These are phyloP conservation scores for Ligustrum vulgare DNA, from an alignment of 257 asterid species.

Conservation along the genomic window DNA sequence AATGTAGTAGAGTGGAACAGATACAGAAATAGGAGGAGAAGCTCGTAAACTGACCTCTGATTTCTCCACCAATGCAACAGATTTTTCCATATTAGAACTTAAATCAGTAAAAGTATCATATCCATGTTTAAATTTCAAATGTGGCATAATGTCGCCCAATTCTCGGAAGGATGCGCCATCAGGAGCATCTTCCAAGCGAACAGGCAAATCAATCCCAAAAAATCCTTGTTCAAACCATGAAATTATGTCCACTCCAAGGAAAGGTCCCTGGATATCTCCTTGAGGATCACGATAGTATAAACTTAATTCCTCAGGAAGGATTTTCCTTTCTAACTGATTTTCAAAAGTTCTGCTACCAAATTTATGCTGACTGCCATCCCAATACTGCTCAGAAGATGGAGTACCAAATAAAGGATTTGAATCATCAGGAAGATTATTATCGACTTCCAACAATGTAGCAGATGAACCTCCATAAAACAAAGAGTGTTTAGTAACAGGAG, in stretches of 20 bases:
- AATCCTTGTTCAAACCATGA: conserved; percentile 98
- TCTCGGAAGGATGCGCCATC: conserved; percentile 71
- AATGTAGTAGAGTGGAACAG: conserved; percentile 35
- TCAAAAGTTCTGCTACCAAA: conserved; percentile 37
- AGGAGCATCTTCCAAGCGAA: conserved; percentile 88
- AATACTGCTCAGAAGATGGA: conserved; percentile 45
- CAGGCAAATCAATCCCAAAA: conserved; percentile 90
- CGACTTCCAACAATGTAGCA: neutral
- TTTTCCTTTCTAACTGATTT: conserved; percentile 47
- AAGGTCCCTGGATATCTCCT: conserved; percentile 97
- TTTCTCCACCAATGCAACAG: conserved; percentile 43
- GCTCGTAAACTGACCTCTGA: conserved; percentile 32
- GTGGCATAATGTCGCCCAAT: conserved; percentile 93
- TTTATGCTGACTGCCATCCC: conserved; percentile 45
- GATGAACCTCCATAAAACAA: neutral
- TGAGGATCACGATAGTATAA: conserved; percentile 91
- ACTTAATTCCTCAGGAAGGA: conserved; percentile 80
- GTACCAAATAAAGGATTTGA: conserved; percentile 32
- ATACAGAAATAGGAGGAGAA: conserved; percentile 27
- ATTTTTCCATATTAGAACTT: conserved; percentile 43
- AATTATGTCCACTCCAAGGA: conserved; percentile 90
- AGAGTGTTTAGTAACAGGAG: conserved; percentile 6
- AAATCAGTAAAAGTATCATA: conserved; percentile 37
- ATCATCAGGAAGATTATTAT: conserved; percentile 45
- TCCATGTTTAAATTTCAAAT: conserved; percentile 52